Base-by-base conservation (phyloP, 805 yeast genomes). In the Suhomyces faveliae region DNA sequence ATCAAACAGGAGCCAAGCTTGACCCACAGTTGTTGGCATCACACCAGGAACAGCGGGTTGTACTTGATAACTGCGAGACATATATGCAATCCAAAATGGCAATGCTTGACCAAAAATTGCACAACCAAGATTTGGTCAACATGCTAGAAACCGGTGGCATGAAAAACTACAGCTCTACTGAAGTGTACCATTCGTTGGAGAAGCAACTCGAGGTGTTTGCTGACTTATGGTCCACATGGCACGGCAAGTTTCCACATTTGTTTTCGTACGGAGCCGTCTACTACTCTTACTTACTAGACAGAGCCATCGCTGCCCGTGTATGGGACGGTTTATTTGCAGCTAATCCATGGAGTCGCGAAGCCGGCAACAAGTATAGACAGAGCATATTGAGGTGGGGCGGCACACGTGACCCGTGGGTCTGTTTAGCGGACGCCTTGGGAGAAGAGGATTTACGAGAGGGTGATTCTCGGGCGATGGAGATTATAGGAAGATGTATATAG, bases 211-310 rank as follows among this genome's bases (percentile, higher is more conserved):
- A 78, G 35, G 80, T 89, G 2, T 83, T 87, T 58, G 80, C 85
- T 2, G 92, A 88, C 55, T 67, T 74, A 15, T 71, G 78, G 53
- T 84, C 96, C 1, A 84, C 84, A 21, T 91, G 97, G 96, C 95
- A 89, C 48, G 97, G 96, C 1, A 89, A 85, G 61, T 91, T 94
- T 67, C 96, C 97, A 1, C 99, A 94, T 61, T 69, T 94, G 35
- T 87, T 86, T 56, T 89, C 96, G 0, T 94, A 94, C 61, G 98
- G 98, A 1, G 88, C 97, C 0, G 87, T 91, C 0, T 94, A 94
- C 62, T 94, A 94, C 68, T 87, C 96, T 24, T 94, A 94, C 62
- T 66, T 94, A 44, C 78, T 94, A 47, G 99, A 94, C 67, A 71
- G 97, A 35, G 97, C 96, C 5, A 87, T 94, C 53, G 97, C 98